Conservation (phyloP, 345 rosid genomes). For the Boechera stricta region DNA sequence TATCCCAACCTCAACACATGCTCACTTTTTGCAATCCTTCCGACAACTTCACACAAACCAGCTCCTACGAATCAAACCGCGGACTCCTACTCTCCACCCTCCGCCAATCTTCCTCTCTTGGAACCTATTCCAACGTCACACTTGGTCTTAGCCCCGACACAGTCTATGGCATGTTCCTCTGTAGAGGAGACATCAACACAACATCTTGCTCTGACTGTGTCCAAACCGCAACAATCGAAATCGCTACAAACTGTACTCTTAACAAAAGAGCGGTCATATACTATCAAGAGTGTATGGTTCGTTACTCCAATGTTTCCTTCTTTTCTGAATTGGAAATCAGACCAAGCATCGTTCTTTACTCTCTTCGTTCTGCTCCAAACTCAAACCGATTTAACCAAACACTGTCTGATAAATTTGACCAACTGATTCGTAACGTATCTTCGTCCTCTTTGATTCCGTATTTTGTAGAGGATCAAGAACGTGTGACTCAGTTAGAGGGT, state of each 20-base stretch:
- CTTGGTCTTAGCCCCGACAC: conserved; percentile 23
- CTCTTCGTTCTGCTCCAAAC: neutral
- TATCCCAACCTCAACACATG: conserved; percentile 9
- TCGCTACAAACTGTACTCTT: conserved; percentile 37
- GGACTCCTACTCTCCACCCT: neutral
- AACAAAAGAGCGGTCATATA: conserved; percentile 37
- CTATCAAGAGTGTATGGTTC: conserved; percentile 50
- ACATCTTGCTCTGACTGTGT: conserved; percentile 48
- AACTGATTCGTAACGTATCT: conserved; percentile 25
- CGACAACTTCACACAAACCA: conserved; percentile 22
- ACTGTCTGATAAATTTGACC: neutral
- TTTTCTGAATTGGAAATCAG: neutral
- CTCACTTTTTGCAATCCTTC: conserved; percentile 9
- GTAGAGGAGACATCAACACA: conserved; percentile 45
- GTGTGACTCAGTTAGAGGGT: conserved; percentile 20
- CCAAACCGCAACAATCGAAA: neutral
- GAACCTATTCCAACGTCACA: conserved; percentile 25
- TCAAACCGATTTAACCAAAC: conserved; percentile 11
- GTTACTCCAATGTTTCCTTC: conserved; percentile 36
- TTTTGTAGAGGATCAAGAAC: conserved; percentile 28
- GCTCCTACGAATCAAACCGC: conserved; percentile 31
- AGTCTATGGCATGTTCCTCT: conserved; percentile 45
- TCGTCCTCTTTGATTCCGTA: conserved; percentile 7
- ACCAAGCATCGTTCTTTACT: neutral
- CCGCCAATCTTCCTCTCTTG: neutral